A percentile compares a stretch with the other conserved stretches of the same genome.
These are phyloP conservation scores for Calcarisporium arbuscula DNA, from an alignment of 2,329 filamentous ascomycete genomes.

Conservation along the genomic window DNA sequence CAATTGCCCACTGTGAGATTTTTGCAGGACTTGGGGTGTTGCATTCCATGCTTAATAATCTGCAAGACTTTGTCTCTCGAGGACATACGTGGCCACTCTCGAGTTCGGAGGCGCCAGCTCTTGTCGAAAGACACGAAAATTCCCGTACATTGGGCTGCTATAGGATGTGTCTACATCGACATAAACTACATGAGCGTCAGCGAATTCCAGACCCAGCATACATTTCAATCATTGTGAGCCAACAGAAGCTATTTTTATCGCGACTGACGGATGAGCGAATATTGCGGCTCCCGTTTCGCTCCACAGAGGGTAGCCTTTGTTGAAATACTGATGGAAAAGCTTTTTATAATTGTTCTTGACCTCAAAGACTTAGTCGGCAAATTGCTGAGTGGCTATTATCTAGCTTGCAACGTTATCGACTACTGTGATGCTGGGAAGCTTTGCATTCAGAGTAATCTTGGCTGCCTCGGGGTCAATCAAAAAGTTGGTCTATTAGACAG, in stretches of 20 bases:
- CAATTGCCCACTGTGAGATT: too few species aligned
- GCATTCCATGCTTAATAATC: not conserved
- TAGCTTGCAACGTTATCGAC: constrained; percentile 41
- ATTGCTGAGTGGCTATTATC: constrained; percentile 30
- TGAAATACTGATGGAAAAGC: constrained; percentile 3
- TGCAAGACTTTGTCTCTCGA: not conserved
- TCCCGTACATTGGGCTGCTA: constrained; percentile 4
- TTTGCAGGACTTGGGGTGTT: constrained; percentile 1
- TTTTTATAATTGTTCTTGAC: constrained; percentile 2
- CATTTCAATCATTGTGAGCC: not conserved
- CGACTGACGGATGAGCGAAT: constrained; percentile 4
- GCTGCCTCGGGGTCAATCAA: constrained; percentile 44
- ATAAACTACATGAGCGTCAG: too few species aligned
- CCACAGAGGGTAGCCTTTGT: constrained; percentile 3
- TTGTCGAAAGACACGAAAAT: constrained; percentile 2
- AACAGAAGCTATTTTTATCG: constrained; percentile 2
- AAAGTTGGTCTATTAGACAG: constrained; percentile 39
- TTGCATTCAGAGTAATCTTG: constrained; percentile 41
- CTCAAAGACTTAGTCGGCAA: not conserved
- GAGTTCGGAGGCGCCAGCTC: not conserved
- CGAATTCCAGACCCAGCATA: not conserved
- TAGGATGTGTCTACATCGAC: constrained; percentile 4
- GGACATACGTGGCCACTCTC: not conserved
- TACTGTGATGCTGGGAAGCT: constrained; percentile 38
- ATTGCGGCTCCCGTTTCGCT: constrained; percentile 1